Percentiles rank a stretch among this genome's conserved stretches.
These are phyloP conservation scores for Sphaceloma murrayae DNA, from an alignment of 2,329 filamentous ascomycete species.

Conservation along the genomic window DNA sequence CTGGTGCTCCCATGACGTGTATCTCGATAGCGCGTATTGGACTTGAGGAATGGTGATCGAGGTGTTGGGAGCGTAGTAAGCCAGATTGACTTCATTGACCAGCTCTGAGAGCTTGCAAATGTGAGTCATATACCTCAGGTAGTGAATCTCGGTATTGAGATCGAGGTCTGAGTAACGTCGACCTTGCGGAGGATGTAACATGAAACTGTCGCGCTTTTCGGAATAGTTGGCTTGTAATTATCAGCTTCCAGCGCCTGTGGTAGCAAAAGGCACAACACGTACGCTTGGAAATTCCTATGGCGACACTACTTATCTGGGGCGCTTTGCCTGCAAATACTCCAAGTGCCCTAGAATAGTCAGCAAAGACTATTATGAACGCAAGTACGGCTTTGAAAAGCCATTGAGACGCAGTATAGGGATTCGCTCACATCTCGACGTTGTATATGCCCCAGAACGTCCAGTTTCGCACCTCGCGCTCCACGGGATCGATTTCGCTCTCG, in stretches of 20 bases:
- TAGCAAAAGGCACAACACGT: not conserved
- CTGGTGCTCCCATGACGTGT: constrained; percentile 8
- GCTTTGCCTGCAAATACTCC: constrained; percentile 5
- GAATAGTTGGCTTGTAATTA: constrained; percentile 1
- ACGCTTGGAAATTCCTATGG: constrained; percentile 6
- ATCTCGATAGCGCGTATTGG: constrained; percentile 2
- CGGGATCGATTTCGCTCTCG: constrained; percentile 28
- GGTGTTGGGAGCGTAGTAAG: constrained; percentile 1
- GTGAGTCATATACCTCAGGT: constrained; percentile 1
- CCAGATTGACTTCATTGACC: constrained; percentile 3
- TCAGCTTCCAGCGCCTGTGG: not conserved
- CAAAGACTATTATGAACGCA: not conserved
- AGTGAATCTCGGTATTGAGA: constrained; percentile 7
- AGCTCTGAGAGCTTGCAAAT: constrained; percentile 13
- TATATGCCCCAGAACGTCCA: constrained; percentile 47
- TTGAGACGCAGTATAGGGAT: not conserved
- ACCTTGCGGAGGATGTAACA: not conserved
- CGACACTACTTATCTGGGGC: not conserved
- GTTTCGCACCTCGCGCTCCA: constrained; percentile 41
- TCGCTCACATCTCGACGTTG: constrained; percentile 38
- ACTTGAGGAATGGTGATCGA: not conserved
- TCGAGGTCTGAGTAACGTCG: not conserved
- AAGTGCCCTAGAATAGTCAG: not conserved
- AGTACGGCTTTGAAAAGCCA: not conserved
- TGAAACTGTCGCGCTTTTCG: constrained; percentile 8